These are phyloP conservation scores for Chaetothyriales sp. DNA, from an alignment of 2,329 filamentous ascomycete genomes.

Conservation along the genomic window DNA sequence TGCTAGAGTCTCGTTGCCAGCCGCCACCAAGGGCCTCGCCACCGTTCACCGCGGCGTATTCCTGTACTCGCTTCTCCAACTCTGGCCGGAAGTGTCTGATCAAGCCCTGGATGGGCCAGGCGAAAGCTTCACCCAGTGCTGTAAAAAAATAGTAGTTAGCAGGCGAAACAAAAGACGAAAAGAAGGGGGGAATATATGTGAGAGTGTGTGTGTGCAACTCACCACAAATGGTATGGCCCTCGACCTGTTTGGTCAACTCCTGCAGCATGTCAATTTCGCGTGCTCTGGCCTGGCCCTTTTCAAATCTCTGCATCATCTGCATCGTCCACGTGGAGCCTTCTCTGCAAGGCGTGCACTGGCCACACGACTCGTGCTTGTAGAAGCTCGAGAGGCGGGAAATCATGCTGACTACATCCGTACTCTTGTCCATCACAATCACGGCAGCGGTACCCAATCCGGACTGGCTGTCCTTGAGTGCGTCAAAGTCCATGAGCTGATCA, in stretches of 20 bases:
- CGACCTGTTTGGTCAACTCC: constrained; percentile 97
- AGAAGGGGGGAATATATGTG: too few species aligned
- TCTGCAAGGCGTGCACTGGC: constrained; percentile 97
- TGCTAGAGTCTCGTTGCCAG: constrained; percentile 60
- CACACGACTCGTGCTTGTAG: constrained; percentile 96
- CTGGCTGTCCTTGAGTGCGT: constrained; percentile 93
- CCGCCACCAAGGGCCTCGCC: constrained; percentile 62
- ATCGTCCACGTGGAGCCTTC: constrained; percentile 98
- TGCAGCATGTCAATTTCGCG: constrained; percentile 99
- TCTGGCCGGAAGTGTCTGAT: constrained; percentile 97
- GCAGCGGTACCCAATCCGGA: constrained; percentile 93
- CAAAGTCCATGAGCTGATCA: constrained; percentile 97
- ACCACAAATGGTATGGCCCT: constrained; percentile 97
- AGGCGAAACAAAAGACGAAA: not conserved
- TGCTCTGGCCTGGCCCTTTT: constrained; percentile 73
- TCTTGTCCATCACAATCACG: constrained; percentile 99
- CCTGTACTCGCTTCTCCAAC: constrained; percentile 76
- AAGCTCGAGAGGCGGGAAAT: constrained; percentile 89
- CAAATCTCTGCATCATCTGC: constrained; percentile 96
- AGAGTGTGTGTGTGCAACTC: constrained; percentile 25
- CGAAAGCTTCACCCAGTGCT: constrained; percentile 92
- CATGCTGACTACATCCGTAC: constrained; percentile 83
- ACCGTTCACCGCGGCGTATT: constrained; percentile 62
- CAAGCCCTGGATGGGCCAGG: constrained; percentile 94
- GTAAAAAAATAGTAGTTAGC: not conserved